Evolutionary conservation across 805 yeast genomes (phyloP).

Genomic region (Lipomyces sp.): DNA sequence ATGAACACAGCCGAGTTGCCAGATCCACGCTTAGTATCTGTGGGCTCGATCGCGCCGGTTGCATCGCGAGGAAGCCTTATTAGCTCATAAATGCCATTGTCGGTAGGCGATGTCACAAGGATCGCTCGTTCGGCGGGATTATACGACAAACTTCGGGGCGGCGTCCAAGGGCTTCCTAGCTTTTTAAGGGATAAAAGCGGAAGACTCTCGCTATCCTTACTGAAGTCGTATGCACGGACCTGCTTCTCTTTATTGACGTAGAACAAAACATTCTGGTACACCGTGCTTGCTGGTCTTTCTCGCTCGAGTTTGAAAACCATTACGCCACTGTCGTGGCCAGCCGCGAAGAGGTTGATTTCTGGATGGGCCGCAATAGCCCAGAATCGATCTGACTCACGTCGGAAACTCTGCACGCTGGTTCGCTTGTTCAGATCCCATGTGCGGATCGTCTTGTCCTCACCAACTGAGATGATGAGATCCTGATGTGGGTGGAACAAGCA

Average conservation of each 20-base stretch:
- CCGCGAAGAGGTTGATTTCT: constrained; percentile 86
- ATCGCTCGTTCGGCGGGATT: constrained; percentile 91
- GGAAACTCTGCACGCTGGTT: constrained; percentile 89
- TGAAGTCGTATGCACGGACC: constrained; percentile 77
- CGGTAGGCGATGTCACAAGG: constrained; percentile 71
- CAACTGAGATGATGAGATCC: constrained; percentile 88
- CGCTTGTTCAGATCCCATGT: constrained; percentile 96
- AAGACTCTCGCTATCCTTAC: constrained; percentile 64
- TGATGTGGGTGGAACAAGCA: constrained; percentile 92
- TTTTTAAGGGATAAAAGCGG: constrained; percentile 85
- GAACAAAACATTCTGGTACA: constrained; percentile 72
- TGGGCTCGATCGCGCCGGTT: constrained; percentile 92
- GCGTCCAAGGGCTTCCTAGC: constrained; percentile 83
- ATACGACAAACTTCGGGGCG: constrained; percentile 81
- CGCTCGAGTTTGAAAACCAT: constrained; percentile 97
- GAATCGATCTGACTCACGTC: constrained; percentile 91
- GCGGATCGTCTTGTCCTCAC: constrained; percentile 94
- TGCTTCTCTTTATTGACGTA: constrained; percentile 85
- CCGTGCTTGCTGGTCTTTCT: constrained; percentile 90
- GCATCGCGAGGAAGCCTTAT: constrained; percentile 81
- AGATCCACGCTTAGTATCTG: constrained; percentile 75
- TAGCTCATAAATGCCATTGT: constrained; percentile 70
- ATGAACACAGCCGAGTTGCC: constrained; percentile 88
- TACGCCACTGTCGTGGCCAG: constrained; percentile 93
- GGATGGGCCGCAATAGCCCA: constrained; percentile 94